Evolutionary conservation across 805 yeast genomes (phyloP).

Genomic region (Ogataea trehaloabstinens): DNA sequence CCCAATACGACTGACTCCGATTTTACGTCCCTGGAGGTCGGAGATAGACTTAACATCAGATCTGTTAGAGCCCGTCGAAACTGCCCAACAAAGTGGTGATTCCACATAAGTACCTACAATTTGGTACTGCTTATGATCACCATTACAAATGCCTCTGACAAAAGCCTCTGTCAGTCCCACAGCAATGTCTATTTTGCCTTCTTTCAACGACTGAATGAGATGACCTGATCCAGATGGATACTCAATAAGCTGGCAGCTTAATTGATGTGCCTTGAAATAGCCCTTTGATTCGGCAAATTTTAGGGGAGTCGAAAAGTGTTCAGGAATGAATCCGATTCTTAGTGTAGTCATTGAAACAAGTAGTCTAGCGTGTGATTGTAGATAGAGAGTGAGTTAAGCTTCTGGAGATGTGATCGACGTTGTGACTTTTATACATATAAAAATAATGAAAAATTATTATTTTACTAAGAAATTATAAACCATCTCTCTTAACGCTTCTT

Average conservation of each 20-base stretch:
- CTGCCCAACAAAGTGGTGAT: conserved; percentile 88
- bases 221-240: conserved; percentile 89
- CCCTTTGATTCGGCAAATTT: conserved; percentile 65
- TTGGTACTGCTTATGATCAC: conserved; percentile 54
- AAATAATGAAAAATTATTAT: too few relatives aligned
- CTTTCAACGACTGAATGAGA: conserved; percentile 68
- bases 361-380: too few relatives aligned
- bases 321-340: conserved; percentile 83
- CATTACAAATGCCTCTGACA: conserved; percentile 76
- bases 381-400: too few relatives aligned
- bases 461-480: too few relatives aligned
- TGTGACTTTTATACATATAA: too few relatives aligned
- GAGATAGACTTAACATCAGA: conserved; percentile 48
- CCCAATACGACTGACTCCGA: conserved; percentile 86
- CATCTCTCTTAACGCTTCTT: too few relatives aligned
- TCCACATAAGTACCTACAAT: conserved; percentile 80
- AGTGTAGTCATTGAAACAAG: conserved; percentile 28
- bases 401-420: too few relatives aligned
- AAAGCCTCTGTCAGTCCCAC: conserved; percentile 92
- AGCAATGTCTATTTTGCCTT: conserved; percentile 68
- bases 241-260: conserved; percentile 61
- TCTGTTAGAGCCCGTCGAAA: conserved; percentile 70
- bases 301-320: conserved; percentile 87
- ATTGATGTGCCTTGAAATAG: conserved; percentile 45
- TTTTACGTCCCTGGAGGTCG: conserved; percentile 54